Evolutionary conservation across 225 moss, liverwort and hornwort species (phyloP).

Genomic region (Neckera pumila): DNA sequence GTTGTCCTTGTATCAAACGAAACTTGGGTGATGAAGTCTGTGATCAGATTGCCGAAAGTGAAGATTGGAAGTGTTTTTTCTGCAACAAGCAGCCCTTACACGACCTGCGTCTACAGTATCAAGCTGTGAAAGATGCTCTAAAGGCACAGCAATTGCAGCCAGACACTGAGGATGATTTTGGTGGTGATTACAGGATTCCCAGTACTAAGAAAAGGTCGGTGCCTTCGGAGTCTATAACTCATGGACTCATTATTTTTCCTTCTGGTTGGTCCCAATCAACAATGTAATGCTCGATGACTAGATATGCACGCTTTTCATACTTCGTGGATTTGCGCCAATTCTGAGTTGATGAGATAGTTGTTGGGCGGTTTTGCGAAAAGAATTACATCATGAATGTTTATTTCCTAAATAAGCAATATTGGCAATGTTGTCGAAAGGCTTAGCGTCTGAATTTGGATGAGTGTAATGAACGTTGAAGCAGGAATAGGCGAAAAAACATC

Average conservation of each 20-base stretch:
- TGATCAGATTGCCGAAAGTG: conserved; percentile 19
- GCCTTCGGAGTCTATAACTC: neutral
- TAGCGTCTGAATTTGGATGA: conserved; percentile 1
- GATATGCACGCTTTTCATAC: neutral
- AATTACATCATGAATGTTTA: neutral
- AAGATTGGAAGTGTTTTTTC: conserved; percentile 74
- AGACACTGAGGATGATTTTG: conserved; percentile 31
- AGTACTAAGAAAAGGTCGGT: conserved; percentile 30
- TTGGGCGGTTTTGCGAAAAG: neutral
- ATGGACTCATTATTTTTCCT: neutral
- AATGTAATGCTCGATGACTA: conserved; percentile 1
- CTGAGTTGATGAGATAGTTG: neutral
- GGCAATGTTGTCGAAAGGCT: neutral
- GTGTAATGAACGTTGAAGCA: conserved; percentile 10
- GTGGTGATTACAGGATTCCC: conserved; percentile 10
- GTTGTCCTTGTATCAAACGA: conserved; percentile 58
- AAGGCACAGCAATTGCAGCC: neutral
- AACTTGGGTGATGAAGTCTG: conserved; percentile 44
- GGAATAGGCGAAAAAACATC: conserved; percentile 73
- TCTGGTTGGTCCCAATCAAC: neutral
- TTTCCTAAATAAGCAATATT: neutral
- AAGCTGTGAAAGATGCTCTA: conserved; percentile 35
- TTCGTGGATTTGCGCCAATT: neutral
- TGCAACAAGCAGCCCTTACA: conserved; percentile 66
- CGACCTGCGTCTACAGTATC: conserved; percentile 26